Conservation (phyloP, 208 protist genomes). For the Leishmania amazonensis region DNA sequence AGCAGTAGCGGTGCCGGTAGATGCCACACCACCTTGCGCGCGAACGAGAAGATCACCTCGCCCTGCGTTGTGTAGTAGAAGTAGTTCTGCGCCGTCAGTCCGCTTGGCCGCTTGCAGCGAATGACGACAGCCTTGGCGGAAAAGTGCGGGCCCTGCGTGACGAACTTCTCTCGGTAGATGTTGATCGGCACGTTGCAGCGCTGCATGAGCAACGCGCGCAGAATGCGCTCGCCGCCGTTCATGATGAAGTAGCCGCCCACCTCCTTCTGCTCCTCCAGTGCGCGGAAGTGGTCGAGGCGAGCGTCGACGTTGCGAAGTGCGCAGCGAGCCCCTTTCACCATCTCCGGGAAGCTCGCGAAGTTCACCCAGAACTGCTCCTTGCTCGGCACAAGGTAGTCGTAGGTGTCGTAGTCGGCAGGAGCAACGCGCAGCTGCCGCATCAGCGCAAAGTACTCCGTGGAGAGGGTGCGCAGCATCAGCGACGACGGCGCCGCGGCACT, state of each 20-base stretch:
- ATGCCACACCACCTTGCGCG: conserved; percentile 86
- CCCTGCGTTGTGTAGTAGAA: conserved; percentile 97
- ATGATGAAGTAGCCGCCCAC: conserved; percentile 99
- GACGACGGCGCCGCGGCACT: conserved; percentile 6
- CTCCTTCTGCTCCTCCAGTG: conserved; percentile 95
- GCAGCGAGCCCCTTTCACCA: conserved; percentile 83
- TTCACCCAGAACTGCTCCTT: conserved; percentile 74
- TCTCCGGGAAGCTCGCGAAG: conserved; percentile 85
- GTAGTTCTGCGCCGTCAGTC: conserved; percentile 93
- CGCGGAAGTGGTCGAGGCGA: conserved; percentile 72
- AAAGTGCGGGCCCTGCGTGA: conserved; percentile 93
- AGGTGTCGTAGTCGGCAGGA: conserved; percentile 45
- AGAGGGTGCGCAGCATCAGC: conserved; percentile 56
- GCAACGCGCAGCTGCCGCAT: conserved; percentile 70
- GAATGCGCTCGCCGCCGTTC: conserved; percentile 97
- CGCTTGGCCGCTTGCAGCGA: conserved; percentile 94
- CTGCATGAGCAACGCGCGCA: conserved; percentile 96
- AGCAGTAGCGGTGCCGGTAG: conserved; percentile 82
- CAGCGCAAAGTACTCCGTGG: conserved; percentile 64
- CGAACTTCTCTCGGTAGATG: conserved; percentile 90
- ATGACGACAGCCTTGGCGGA: conserved; percentile 95
- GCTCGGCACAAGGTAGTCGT: conserved; percentile 79
- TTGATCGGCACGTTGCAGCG: conserved; percentile 96
- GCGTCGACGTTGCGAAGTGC: conserved; percentile 69
- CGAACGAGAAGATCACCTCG: conserved; percentile 88